Conservation (phyloP, 306 rosid genomes). For the Trifolium repens region DNA sequence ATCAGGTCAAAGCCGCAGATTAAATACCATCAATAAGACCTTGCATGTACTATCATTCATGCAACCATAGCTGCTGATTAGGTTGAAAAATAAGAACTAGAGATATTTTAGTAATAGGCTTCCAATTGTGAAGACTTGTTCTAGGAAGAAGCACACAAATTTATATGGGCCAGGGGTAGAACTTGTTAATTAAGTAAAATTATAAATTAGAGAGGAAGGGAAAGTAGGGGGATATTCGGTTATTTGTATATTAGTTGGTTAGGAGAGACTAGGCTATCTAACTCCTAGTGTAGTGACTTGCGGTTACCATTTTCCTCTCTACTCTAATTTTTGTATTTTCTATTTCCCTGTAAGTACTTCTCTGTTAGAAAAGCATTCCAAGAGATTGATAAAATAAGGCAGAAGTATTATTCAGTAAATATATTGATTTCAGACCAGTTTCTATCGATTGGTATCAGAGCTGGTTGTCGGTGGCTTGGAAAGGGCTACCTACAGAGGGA, state of each 20-base stretch:
- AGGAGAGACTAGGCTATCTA: slow-evolving; percentile 15
- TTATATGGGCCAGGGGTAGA: background rate
- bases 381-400: background rate
- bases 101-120: background rate
- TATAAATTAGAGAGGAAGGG: background rate
- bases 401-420: slow-evolving; percentile 1
- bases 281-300: background rate
- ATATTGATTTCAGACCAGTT: background rate
- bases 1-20: slow-evolving; percentile 43
- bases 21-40: slow-evolving; percentile 29
- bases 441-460: background rate
- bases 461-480: background rate
- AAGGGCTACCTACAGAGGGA: background rate
- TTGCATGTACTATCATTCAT: slow-evolving; percentile 31
- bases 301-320: background rate
- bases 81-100: slow-evolving; percentile 13
- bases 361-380: background rate
- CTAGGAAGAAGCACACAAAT: background rate
- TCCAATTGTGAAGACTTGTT: slow-evolving; percentile 7
- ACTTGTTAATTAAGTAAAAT: slow-evolving; percentile 8
- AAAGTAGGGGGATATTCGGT: background rate
- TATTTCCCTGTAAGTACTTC: slow-evolving; percentile 7
- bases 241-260: background rate
- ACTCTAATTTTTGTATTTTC: background rate
- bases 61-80: slow-evolving; percentile 26